These are phyloP conservation scores for Eimeria praecox DNA, from an alignment of 169 alveolate genomes.

Conservation along the genomic window DNA sequence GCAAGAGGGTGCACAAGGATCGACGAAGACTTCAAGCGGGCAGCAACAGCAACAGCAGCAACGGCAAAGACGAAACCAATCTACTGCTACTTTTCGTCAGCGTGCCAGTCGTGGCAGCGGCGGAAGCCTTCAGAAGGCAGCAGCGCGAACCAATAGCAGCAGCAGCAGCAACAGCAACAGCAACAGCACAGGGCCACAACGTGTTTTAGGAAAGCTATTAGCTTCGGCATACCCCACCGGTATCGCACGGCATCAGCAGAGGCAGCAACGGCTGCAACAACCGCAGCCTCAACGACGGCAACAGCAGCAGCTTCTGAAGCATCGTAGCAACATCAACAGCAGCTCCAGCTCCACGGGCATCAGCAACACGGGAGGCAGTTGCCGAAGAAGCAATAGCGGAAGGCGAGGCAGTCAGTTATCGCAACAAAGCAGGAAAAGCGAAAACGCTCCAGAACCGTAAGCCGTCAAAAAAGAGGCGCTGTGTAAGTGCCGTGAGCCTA, in stretches of 20 bases:
- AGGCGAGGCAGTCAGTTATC: not conserved
- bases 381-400: not conserved
- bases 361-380: not conserved
- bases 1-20: not conserved
- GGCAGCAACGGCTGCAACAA: constrained; percentile 20
- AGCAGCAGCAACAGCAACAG: constrained; percentile 29
- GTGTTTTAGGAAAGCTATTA: not conserved
- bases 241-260: not conserved
- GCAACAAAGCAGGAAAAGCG: not conserved
- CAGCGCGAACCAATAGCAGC: constrained; percentile 13
- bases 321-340: constrained; percentile 38
- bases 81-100: not conserved
- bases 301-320: constrained; percentile 34
- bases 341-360: not conserved
- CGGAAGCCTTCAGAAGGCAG: constrained; percentile 12
- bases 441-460: not conserved
- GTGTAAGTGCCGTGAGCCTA: not conserved
- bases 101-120: not conserved
- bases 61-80: constrained; percentile 15
- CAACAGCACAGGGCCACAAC: not conserved
- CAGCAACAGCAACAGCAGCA: constrained; percentile 22
- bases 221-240: not conserved
- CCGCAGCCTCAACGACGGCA: constrained; percentile 7
- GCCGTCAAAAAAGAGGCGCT: not conserved
- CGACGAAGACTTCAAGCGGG: not conserved